A percentile compares a stretch with the other conserved stretches of the same genome.
phyloP scores from a whole-genome alignment of 2,329 filamentous ascomycete species.

The Penicillium sp. region DNA sequence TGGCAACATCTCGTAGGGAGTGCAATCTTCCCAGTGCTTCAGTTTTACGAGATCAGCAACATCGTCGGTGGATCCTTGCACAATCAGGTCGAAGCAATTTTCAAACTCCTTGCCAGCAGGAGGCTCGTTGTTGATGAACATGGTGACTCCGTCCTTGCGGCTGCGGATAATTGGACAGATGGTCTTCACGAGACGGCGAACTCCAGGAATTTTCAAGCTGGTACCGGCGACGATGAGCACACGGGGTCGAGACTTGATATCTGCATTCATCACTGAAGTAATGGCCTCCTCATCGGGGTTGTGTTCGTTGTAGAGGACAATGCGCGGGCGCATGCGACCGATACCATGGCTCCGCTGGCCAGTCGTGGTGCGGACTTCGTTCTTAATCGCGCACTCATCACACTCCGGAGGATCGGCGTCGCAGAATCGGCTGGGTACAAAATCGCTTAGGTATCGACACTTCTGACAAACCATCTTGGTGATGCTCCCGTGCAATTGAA shows the following conservation, averaged over 20 bases:
- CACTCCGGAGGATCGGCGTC: slow-evolving; percentile 83
- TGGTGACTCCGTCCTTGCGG: slow-evolving; percentile 73
- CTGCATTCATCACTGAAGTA: slow-evolving; percentile 81
- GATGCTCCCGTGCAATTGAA: slow-evolving; percentile 90
- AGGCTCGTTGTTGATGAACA: slow-evolving; percentile 91
- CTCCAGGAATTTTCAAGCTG: slow-evolving; percentile 90
- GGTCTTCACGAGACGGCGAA: slow-evolving; percentile 83
- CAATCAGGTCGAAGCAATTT: slow-evolving; percentile 88
- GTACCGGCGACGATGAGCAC: slow-evolving; percentile 94
- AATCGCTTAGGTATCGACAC: slow-evolving; percentile 72
- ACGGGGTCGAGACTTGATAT: slow-evolving; percentile 81
- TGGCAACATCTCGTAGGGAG: slow-evolving; percentile 36
- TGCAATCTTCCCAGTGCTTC: slow-evolving; percentile 56
- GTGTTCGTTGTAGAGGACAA: slow-evolving; percentile 95
- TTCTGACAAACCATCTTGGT: slow-evolving; percentile 97
- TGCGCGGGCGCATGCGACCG: slow-evolving; percentile 81
- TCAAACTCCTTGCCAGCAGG: slow-evolving; percentile 82
- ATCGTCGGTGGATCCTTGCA: slow-evolving; percentile 82
- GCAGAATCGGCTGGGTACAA: slow-evolving; percentile 76
- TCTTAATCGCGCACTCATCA: slow-evolving; percentile 67
- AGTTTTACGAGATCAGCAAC: slow-evolving; percentile 71
- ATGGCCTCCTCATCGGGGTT: slow-evolving; percentile 97
- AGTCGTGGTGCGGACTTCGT: slow-evolving; percentile 71
- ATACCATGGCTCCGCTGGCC: slow-evolving; percentile 93
- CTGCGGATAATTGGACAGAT: slow-evolving; percentile 84